These are phyloP conservation scores for Sarocladium brachiariae DNA, from an alignment of 2,329 filamentous ascomycete genomes.

Conservation along the genomic window DNA sequence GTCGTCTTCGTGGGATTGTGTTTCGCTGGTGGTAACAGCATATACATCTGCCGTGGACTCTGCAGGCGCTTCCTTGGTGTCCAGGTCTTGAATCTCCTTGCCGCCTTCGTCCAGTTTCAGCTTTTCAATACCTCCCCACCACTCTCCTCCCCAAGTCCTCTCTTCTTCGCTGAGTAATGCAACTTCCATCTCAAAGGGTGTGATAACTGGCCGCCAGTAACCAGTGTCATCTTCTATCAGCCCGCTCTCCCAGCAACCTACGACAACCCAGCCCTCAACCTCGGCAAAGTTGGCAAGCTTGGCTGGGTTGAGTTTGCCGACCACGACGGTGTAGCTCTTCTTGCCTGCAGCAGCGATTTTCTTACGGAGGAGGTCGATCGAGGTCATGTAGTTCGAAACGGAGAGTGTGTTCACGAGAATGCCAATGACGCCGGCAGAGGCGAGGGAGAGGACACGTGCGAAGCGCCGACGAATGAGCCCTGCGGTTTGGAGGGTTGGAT, in stretches of 20 bases:
- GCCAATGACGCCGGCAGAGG: slow-evolving; percentile 77
- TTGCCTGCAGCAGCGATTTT: slow-evolving; percentile 77
- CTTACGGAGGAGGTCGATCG: slow-evolving; percentile 64
- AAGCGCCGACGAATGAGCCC: slow-evolving; percentile 74
- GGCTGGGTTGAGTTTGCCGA: slow-evolving; percentile 90
- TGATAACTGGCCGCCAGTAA: slow-evolving; percentile 84
- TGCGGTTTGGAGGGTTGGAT: slow-evolving; percentile 37
- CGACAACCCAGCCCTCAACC: slow-evolving; percentile 92
- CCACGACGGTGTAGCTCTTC: slow-evolving; percentile 93
- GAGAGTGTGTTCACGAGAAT: slow-evolving; percentile 95
- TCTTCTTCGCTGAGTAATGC: slow-evolving; percentile 68
- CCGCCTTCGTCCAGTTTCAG: slow-evolving; percentile 40
- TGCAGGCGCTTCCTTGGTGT: not conserved
- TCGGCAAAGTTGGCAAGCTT: slow-evolving; percentile 97
- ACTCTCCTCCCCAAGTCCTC: slow-evolving; percentile 78
- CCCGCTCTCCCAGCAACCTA: slow-evolving; percentile 96
- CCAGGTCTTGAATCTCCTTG: slow-evolving; percentile 14
- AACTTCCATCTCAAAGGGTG: slow-evolving; percentile 85
- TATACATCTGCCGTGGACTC: not conserved
- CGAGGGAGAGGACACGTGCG: slow-evolving; percentile 73
- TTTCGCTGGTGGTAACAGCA: too few relatives aligned
- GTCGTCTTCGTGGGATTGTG: slow-evolving; percentile 18
- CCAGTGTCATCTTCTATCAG: slow-evolving; percentile 75
- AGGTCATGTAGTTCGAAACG: slow-evolving; percentile 81
- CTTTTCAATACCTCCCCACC: slow-evolving; percentile 79